Evolutionary conservation across 1,284 basidiomycete genomes (phyloP), one percentile per base, ranked within the genome.

Genomic region (Sporisorium scitamineum): DNA sequence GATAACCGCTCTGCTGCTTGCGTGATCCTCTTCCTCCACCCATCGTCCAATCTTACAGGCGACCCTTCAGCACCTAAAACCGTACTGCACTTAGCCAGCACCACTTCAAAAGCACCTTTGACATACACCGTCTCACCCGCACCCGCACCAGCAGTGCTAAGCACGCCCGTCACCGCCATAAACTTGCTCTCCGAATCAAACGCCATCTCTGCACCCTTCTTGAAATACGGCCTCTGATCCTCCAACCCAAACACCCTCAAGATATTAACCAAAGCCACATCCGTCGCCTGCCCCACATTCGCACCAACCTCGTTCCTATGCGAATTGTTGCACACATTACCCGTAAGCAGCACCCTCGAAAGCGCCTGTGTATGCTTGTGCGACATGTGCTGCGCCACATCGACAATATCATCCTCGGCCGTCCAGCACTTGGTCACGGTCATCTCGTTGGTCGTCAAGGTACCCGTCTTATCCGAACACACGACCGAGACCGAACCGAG

Each of bases 391-490:
- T 72, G 56, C 84, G 61, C 41, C n/a, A 96, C 86, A 54, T 89
- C 88, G 26, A 93, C 82, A 2, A 89, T 87, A 9, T 81, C 86
- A 82, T 96, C 94, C 78, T 97, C 95, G 5, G 96, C 92, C 0
- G 92, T 89, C 86, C 94, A 98, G 14, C 92, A 88, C 79, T 94
- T 92, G 0, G 92, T 93, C 13, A 98, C 94, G 0, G 94, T 96
- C 89, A 97, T 95, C 80, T 97, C 93, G 86, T 97, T 97, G 85
- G 92, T 94, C 0, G 96, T 99, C 57, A 98, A 87, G 1, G 95
- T 99, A 89, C 94, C 94, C 44, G 96, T 98, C 88, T 99, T 99
- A 87, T 99, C 96, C 1, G 94, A 95, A 84, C 96, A 98, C 67
- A 99, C 94, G 24, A 97, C 95, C 44, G 92, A 95, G 29, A 98